These are phyloP conservation scores for Lupinus albus DNA, from an alignment of 306 rosid species.

Conservation along the genomic window DNA sequence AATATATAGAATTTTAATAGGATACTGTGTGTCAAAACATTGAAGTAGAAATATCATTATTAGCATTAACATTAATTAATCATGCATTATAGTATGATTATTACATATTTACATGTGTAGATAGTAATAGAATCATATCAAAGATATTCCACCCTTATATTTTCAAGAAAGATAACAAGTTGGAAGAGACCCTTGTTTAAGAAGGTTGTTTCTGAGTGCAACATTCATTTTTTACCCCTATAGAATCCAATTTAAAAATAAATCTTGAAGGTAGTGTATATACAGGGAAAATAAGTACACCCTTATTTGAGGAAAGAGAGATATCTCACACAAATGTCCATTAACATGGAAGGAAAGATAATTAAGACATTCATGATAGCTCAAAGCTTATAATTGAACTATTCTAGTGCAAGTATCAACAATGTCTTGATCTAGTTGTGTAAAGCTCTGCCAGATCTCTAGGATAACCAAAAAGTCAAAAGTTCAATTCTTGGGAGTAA, in stretches of 20 bases:
- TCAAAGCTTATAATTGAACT: background rate
- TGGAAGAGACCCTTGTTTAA: too few species aligned
- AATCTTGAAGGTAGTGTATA: background rate
- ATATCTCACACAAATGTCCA: constrained; percentile 5
- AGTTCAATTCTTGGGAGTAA: too few species aligned
- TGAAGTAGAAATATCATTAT: background rate
- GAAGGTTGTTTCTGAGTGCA: too few species aligned
- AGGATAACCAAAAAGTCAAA: too few species aligned
- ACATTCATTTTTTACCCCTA: too few species aligned
- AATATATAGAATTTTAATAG: background rate
- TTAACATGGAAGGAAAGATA: constrained; percentile 5
- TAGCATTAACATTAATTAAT: background rate
- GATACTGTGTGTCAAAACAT: constrained; percentile 30
- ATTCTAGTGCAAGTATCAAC: background rate
- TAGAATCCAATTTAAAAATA: constrained; percentile 1
- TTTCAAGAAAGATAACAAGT: too few species aligned
- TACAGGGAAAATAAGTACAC: background rate
- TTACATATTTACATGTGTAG: too few species aligned
- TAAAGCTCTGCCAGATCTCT: too few species aligned
- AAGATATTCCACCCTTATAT: too few species aligned
- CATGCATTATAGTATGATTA: background rate
- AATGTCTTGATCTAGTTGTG: too few species aligned
- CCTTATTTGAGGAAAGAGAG: constrained; percentile 9
- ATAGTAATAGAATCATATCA: too few species aligned
- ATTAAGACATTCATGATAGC: background rate